Conservation (phyloP, 768 basidiomycete species). For the Basidioascus undulatus region DNA sequence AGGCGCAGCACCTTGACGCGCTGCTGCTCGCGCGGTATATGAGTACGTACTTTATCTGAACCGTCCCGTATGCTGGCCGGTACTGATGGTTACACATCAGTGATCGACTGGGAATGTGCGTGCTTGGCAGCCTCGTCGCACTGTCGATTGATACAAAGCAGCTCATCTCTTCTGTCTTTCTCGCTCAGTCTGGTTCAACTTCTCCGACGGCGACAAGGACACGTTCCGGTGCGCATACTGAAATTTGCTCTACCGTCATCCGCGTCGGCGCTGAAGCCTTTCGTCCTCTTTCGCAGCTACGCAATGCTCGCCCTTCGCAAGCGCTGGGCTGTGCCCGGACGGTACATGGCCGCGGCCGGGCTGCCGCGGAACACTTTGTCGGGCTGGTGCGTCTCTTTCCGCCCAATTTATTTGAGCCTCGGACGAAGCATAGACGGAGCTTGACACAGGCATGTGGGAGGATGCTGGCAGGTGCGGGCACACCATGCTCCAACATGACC, state of each 20-base stretch:
- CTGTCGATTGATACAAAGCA: too few relatives aligned
- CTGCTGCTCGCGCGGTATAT: constrained; percentile 12
- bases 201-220: constrained; percentile 24
- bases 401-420: too few relatives aligned
- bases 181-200: constrained; percentile 23
- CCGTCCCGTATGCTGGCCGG: background rate
- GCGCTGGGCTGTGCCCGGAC: constrained; percentile 24
- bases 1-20: constrained; percentile 21
- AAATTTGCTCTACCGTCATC: too few relatives aligned
- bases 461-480: constrained; percentile 13
- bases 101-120: too few relatives aligned
- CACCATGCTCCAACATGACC: constrained; percentile 21
- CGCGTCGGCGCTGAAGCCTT: background rate
- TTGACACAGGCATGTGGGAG: too few relatives aligned
- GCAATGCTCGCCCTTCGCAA: constrained; percentile 22
- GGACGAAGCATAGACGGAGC: too few relatives aligned
- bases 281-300: constrained; percentile 13
- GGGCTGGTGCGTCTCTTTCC: constrained; percentile 4
- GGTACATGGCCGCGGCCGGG: constrained; percentile 20
- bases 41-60: too few relatives aligned
- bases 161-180: too few relatives aligned
- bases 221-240: constrained; percentile 13
- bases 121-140: too few relatives aligned
- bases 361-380: constrained; percentile 16
- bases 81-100: background rate